Conservation (phyloP, 768 basidiomycete genomes). For the Tulasnella sp. region DNA sequence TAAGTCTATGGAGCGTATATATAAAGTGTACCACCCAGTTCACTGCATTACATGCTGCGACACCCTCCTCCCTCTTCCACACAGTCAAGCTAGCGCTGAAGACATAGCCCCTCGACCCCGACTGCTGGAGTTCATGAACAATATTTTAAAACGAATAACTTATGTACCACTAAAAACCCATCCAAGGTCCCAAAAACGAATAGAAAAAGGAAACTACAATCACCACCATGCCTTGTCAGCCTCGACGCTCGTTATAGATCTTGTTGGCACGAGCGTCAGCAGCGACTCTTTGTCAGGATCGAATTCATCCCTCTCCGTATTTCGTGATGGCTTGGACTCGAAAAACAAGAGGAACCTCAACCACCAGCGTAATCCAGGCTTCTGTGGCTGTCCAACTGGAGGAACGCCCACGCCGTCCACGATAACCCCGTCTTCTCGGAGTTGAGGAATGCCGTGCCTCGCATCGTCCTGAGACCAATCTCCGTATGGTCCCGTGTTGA, state of each 20-base stretch:
- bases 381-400: neutral
- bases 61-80: neutral
- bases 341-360: no score
- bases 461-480: neutral
- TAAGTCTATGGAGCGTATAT: neutral
- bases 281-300: neutral
- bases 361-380: neutral
- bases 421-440: neutral
- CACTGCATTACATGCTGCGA: neutral
- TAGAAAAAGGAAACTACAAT: neutral
- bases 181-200: neutral
- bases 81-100: no score
- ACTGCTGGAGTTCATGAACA: neutral
- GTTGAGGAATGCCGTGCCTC: neutral
- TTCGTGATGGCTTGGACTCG: no score
- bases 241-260: neutral
- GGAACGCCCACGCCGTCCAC: neutral
- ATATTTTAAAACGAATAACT: neutral
- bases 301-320: no score
- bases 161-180: neutral
- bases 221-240: neutral
- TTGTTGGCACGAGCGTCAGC: neutral
- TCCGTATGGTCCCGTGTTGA: conserved; percentile 11
- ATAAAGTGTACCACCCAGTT: neutral
- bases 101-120: neutral